These are phyloP conservation scores for Pholiota adiposa DNA, from an alignment of 1,284 basidiomycete genomes.

Conservation along the genomic window DNA sequence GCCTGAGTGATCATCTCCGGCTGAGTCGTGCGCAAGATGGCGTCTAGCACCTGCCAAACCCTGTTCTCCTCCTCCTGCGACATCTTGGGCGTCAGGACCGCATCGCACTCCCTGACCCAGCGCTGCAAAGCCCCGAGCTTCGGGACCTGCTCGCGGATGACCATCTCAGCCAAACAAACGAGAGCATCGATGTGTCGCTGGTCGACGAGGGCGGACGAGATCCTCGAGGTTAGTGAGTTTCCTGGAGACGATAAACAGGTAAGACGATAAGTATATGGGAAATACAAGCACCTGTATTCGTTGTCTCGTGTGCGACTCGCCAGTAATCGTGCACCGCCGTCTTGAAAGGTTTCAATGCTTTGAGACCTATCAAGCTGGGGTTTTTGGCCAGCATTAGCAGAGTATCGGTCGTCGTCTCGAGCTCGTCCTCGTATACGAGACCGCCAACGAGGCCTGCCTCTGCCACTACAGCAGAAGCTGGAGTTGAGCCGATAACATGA, in stretches of 20 bases:
- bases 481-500: constrained; percentile 7
- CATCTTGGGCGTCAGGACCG: constrained; percentile 39
- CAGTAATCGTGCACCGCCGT: constrained; percentile 41
- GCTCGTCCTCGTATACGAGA: constrained; percentile 35
- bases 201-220: constrained; percentile 49
- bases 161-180: constrained; percentile 56
- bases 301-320: constrained; percentile 34
- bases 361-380: constrained; percentile 33
- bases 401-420: constrained; percentile 40
- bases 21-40: constrained; percentile 51
- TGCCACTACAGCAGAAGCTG: neutral
- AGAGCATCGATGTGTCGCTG: constrained; percentile 50
- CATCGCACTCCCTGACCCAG: constrained; percentile 62
- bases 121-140: constrained; percentile 61
- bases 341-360: constrained; percentile 37
- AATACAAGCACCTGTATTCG: constrained; percentile 31
- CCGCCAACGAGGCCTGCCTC: constrained; percentile 30
- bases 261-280: neutral
- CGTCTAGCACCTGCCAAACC: constrained; percentile 48
- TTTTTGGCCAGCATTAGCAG: constrained; percentile 31
- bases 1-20: constrained; percentile 31
- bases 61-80: constrained; percentile 36
- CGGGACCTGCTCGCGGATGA: constrained; percentile 48
- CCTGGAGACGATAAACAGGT: constrained; percentile 23
- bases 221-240: constrained; percentile 46